Evolutionary conservation across 441 rosid species (phyloP).

Genomic region (Viola pubescens): DNA sequence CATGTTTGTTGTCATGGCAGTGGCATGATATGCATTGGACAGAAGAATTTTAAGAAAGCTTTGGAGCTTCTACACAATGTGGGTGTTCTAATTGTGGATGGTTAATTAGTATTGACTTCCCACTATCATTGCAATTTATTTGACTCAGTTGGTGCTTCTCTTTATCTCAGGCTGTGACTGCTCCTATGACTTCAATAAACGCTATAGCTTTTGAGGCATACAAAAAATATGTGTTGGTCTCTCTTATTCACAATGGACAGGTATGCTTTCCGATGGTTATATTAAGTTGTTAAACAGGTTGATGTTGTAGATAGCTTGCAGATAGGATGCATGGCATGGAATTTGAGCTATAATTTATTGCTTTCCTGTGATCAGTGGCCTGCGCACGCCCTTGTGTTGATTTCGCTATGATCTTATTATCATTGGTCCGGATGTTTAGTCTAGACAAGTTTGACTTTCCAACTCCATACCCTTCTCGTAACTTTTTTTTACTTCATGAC

Average conservation of each 20-base stretch:
- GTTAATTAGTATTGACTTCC: conserved; percentile 17
- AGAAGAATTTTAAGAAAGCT: conserved; percentile 69
- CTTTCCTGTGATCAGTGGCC: background rate
- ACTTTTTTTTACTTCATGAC: background rate
- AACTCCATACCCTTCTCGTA: too few species aligned
- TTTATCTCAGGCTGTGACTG: conserved; percentile 68
- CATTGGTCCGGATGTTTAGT: background rate
- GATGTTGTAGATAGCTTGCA: conserved; percentile 2
- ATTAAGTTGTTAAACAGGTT: conserved; percentile 4
- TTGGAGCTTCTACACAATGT: conserved; percentile 93
- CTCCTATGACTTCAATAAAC: conserved; percentile 69
- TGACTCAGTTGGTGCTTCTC: conserved; percentile 6
- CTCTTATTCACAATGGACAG: conserved; percentile 82
- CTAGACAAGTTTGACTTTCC: too few species aligned
- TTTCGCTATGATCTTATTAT: background rate
- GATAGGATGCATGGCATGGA: conserved; percentile 3
- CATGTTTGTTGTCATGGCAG: conserved; percentile 29
- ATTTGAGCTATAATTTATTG: background rate
- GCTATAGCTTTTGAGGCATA: conserved; percentile 89
- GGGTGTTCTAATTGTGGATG: conserved; percentile 11
- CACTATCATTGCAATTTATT: background rate
- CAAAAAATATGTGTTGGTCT: conserved; percentile 80
- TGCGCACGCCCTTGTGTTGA: background rate
- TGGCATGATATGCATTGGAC: conserved; percentile 94
- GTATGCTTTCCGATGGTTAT: conserved; percentile 20